Evolutionary conservation across 2,329 filamentous ascomycete species (phyloP).

Genomic region (Pseudogymnoascus sp.): DNA sequence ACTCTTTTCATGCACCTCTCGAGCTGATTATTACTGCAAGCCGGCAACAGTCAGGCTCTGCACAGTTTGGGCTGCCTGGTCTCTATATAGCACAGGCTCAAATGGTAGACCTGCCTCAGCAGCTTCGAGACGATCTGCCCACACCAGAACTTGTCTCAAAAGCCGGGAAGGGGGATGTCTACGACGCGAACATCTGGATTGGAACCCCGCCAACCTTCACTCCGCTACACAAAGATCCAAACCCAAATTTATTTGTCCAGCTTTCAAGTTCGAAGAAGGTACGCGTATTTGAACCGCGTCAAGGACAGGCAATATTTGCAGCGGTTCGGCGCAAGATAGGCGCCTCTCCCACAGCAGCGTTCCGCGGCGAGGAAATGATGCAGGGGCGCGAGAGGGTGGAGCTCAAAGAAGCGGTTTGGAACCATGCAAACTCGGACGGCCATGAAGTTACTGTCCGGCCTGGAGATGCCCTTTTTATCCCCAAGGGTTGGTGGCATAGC

Average conservation of each 20-base stretch:
- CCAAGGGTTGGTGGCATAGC: constrained; percentile 81
- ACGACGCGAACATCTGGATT: constrained; percentile 80
- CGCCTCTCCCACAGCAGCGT: constrained; percentile 32
- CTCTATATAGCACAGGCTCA: constrained; percentile 83
- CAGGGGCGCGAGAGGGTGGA: constrained; percentile 59
- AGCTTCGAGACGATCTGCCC: constrained; percentile 58
- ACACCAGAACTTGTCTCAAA: constrained; percentile 54
- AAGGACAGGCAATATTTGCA: constrained; percentile 58
- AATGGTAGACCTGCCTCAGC: constrained; percentile 57
- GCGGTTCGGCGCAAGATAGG: constrained; percentile 33
- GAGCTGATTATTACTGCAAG: constrained; percentile 20
- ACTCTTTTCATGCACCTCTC: constrained; percentile 38
- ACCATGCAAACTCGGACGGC: constrained; percentile 14
- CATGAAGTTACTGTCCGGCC: constrained; percentile 43
- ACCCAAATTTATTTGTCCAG: constrained; percentile 88
- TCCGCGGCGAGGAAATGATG: constrained; percentile 90
- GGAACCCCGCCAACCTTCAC: constrained; percentile 82
- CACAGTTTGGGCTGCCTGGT: constrained; percentile 17
- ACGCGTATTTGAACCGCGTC: constrained; percentile 58
- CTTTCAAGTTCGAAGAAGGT: constrained; percentile 65
- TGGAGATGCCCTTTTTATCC: constrained; percentile 71
- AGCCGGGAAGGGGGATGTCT: constrained; percentile 74
- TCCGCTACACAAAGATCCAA: constrained; percentile 85
- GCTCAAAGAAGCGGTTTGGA: constrained; percentile 67
- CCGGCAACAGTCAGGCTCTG: constrained; percentile 7